phyloP scores from a whole-genome alignment of 1,284 basidiomycete genomes.

The Austroboletus niveus region DNA sequence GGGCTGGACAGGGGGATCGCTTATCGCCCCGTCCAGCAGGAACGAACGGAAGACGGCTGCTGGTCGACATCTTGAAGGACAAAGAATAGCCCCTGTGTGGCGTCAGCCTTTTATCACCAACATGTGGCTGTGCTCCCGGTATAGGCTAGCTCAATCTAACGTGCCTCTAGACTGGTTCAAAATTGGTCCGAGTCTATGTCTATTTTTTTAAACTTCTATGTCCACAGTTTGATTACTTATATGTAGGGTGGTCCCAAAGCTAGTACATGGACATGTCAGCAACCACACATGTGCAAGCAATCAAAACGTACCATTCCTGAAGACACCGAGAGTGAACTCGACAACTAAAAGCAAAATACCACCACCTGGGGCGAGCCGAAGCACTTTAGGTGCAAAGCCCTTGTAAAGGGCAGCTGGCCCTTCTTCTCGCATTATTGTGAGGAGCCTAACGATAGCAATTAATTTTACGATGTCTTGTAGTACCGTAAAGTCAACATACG shows the following conservation, averaged over 20 bases:
- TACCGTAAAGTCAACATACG: conserved; percentile 33
- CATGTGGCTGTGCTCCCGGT: conserved; percentile 15
- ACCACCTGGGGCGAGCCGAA: conserved; percentile 90
- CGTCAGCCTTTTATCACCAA: conserved; percentile 14
- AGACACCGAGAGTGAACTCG: conserved; percentile 74
- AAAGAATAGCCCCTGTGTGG: conserved; percentile 19
- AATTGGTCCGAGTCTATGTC: neutral
- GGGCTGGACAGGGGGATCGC: conserved; percentile 50
- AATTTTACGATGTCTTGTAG: neutral
- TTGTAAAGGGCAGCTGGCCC: conserved; percentile 91
- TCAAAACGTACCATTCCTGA: conserved; percentile 60
- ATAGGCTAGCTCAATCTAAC: neutral
- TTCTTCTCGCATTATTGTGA: conserved; percentile 87
- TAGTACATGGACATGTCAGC: conserved; percentile 7
- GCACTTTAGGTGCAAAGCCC: conserved; percentile 85
- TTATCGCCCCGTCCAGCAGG: conserved; percentile 30
- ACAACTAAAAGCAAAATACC: conserved; percentile 93
- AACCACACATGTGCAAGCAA: neutral
- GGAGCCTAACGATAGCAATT: conserved; percentile 40
- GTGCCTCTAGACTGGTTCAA: neutral
- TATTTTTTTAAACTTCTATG: conserved; percentile 4
- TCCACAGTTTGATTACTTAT: conserved; percentile 14
- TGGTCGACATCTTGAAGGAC: conserved; percentile 27
- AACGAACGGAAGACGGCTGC: conserved; percentile 38
- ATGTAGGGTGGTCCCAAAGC: conserved; percentile 37